Percentiles rank a stretch among this genome's conserved stretches.
phyloP scores from a whole-genome alignment of 139 green algal genomes.

The Axilococcus clingmanii region DNA sequence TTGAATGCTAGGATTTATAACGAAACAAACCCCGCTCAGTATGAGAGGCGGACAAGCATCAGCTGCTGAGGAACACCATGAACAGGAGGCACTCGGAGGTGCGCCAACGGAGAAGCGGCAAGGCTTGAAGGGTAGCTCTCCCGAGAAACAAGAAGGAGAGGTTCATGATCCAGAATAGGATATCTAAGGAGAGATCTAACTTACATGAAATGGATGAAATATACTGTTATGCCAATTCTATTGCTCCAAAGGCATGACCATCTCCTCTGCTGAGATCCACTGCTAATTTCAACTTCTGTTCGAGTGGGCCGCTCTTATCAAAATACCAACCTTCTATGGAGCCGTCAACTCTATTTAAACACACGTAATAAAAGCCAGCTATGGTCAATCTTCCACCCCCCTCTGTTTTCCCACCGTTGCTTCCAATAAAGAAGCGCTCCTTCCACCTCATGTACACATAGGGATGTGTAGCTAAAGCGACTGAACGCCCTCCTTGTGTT shows the following conservation, averaged over 20 bases:
- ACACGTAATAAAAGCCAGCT: conserved; percentile 68
- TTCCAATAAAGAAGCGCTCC: conserved; percentile 69
- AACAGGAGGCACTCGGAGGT: too few species aligned
- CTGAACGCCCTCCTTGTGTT: conserved; percentile 25
- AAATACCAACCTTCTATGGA: conserved; percentile 59
- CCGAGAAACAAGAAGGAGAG: too few species aligned
- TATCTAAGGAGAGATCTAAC: too few species aligned
- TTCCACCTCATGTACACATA: conserved; percentile 75
- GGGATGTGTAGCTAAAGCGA: conserved; percentile 15
- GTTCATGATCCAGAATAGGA: too few species aligned
- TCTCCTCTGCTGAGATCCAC: background rate
- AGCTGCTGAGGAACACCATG: too few species aligned
- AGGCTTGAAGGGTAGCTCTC: too few species aligned
- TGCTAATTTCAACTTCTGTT: conserved; percentile 50
- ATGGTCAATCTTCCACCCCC: conserved; percentile 61
- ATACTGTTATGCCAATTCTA: conserved; percentile 1
- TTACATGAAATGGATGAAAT: too few species aligned
- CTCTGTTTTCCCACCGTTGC: too few species aligned
- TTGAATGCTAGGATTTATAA: too few species aligned
- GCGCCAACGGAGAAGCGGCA: too few species aligned
- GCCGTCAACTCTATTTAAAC: conserved; percentile 37
- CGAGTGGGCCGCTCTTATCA: conserved; percentile 51
- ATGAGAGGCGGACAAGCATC: too few species aligned
- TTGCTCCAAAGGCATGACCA: background rate
- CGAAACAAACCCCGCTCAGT: too few species aligned